A percentile compares a stretch with the other conserved stretches of the same genome.
These are phyloP conservation scores for Alternaria sp. DNA, from an alignment of 2,329 filamentous ascomycete species.

Conservation along the genomic window DNA sequence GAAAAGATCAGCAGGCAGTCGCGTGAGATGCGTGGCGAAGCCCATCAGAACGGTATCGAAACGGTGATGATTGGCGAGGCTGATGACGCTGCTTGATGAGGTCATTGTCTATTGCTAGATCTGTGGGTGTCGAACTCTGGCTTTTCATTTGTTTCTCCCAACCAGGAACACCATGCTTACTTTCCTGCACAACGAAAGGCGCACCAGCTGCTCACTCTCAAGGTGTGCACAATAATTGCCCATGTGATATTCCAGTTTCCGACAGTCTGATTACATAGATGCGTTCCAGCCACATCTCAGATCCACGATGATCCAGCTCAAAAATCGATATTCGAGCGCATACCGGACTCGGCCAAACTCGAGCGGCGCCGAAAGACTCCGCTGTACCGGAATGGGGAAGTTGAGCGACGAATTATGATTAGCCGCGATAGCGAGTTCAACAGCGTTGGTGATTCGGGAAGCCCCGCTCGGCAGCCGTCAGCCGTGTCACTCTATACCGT, in stretches of 20 bases:
- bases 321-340: neutral
- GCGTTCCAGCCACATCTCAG: neutral
- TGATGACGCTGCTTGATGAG: constrained; percentile 6
- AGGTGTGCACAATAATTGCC: neutral
- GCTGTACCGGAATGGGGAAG: constrained; percentile 3
- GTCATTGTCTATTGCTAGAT: constrained; percentile 9
- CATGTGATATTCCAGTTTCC: neutral
- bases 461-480: constrained; percentile 30
- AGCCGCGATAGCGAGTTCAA: constrained; percentile 9
- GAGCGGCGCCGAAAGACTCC: constrained; percentile 2
- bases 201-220: neutral
- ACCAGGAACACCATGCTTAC: neutral
- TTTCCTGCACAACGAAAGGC: neutral
- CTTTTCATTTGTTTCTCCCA: neutral
- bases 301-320: neutral
- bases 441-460: constrained; percentile 23
- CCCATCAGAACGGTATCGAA: constrained; percentile 7
- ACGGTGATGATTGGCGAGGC: neutral
- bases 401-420: constrained; percentile 15
- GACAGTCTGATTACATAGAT: neutral
- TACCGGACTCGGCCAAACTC: neutral
- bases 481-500: constrained; percentile 11
- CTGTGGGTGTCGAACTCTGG: neutral
- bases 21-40: constrained; percentile 9
- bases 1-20: constrained; percentile 4